phyloP scores from a whole-genome alignment of 2,329 filamentous ascomycete genomes.

The Myriosclerotinia curreyana region DNA sequence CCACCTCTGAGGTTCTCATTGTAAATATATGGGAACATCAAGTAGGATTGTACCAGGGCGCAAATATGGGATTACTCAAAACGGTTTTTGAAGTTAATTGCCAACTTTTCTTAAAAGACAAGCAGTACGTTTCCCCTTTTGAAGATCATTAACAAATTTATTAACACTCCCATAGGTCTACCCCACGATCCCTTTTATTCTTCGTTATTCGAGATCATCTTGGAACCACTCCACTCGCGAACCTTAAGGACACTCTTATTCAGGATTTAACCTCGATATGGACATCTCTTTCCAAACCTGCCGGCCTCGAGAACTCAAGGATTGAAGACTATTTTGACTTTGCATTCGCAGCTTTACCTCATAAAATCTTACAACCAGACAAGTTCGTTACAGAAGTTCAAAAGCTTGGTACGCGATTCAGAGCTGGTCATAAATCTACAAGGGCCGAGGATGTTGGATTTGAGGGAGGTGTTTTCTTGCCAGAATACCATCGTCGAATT shows the following conservation, averaged over 20 bases:
- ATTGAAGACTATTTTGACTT: conserved; percentile 99
- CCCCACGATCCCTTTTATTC: conserved; percentile 87
- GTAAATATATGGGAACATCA: conserved; percentile 99
- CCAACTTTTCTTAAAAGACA: conserved; percentile 94
- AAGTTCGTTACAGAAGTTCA: conserved; percentile 80
- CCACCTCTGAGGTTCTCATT: conserved; percentile 95
- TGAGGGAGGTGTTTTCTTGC: conserved; percentile 78
- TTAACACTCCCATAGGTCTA: conserved; percentile 57
- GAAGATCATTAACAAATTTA: conserved; percentile 22
- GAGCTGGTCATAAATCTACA: conserved; percentile 71
- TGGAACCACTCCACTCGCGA: conserved; percentile 83
- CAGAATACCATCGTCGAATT: conserved; percentile 93
- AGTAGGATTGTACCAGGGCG: conserved; percentile 94
- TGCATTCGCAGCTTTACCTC: conserved; percentile 89
- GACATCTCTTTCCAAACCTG: conserved; percentile 86
- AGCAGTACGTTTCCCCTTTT: conserved; percentile 59
- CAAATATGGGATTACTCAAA: conserved; percentile 98
- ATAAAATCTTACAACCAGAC: conserved; percentile 94
- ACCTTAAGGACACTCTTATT: conserved; percentile 84
- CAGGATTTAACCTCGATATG: conserved; percentile 91
- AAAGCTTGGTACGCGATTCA: conserved; percentile 77
- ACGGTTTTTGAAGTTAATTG: conserved; percentile 99
- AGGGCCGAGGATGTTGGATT: conserved; percentile 68
- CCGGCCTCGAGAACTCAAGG: conserved; percentile 78
- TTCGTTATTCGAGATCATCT: conserved; percentile 98